Conservation (phyloP, 2,329 filamentous ascomycete genomes). For the Ramularia collo-cygni region DNA sequence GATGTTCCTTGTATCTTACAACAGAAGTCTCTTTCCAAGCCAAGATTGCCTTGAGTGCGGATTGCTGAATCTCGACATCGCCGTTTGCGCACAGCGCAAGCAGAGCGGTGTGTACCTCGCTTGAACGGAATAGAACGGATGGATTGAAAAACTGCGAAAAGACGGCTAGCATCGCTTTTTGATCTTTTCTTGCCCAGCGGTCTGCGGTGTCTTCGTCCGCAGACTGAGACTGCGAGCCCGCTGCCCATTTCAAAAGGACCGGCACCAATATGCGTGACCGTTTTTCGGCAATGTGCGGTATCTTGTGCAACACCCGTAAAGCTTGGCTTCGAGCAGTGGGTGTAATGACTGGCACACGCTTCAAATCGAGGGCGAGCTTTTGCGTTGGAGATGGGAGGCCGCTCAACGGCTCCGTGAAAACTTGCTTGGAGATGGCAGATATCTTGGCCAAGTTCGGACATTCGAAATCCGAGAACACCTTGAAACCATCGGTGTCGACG, state of each 20-base stretch:
- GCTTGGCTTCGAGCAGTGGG: constrained; percentile 57
- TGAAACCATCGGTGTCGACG: constrained; percentile 23
- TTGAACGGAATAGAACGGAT: constrained; percentile 68
- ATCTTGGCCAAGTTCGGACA: constrained; percentile 68
- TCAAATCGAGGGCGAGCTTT: constrained; percentile 13
- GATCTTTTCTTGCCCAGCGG: constrained; percentile 67
- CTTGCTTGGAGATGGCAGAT: constrained; percentile 44
- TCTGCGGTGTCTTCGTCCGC: constrained; percentile 14
- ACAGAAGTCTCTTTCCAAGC: constrained; percentile 81
- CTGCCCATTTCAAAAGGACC: constrained; percentile 75
- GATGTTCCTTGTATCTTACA: constrained; percentile 71
- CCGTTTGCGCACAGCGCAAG: constrained; percentile 75
- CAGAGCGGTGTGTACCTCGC: constrained; percentile 69
- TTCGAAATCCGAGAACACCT: constrained; percentile 65
- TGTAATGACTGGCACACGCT: constrained; percentile 14
- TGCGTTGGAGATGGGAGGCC: constrained; percentile 18
- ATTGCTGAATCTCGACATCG: constrained; percentile 81
- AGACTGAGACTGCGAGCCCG: constrained; percentile 34
- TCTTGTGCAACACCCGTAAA: constrained; percentile 65
- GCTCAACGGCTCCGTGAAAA: constrained; percentile 46
- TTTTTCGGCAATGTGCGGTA: constrained; percentile 76
- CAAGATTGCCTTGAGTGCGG: constrained; percentile 74
- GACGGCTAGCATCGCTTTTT: constrained; percentile 72
- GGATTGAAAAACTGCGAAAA: constrained; percentile 85
- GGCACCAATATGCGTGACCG: constrained; percentile 79